Base-by-base conservation (phyloP, 331 rosid species). In the Dryas integrifolia region DNA sequence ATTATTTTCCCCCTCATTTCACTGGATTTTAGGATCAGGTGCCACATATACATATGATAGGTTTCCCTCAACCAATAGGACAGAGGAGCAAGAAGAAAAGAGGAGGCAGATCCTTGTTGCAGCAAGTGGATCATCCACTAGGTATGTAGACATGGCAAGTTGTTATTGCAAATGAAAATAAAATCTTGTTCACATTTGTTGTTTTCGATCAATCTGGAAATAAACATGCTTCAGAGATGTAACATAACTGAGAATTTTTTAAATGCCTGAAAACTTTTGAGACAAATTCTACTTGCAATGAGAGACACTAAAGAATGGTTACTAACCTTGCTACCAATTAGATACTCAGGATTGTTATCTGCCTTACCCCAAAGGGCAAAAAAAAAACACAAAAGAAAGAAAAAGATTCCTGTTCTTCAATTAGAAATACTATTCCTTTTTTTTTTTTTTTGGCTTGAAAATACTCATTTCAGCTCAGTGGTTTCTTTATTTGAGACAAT, bases 31-130 rank as follows among this genome's bases (percentile, higher is more conserved):
- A 92, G 99, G 88, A 51, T 82, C 90, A 57, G 93, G 92, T 82
- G 89, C 92, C 78, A 92, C 81, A 75, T 88, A 86, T 79, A 88
- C 90, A 21, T 86, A 92, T 70, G 96, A 95, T 77, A 84, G 97
- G 81, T 95, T 95, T 82, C 99, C 99, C 18, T 82, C 92, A 69
- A 88, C 79, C 81, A 74, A 82, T 76, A 86, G 92, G 83, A 85
- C 93, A 1, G 93, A 88, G 80, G 99, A 89, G 80, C 92, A 92
- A 82, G 90, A 88, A 86, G 99, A 95, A 79, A 89, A 92, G 86
- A 84, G 99, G 84, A 88, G 65, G 82, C 96, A 92, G 83, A 85
- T 85, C 81, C 97, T 95, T 77, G 89, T 92, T 41, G 84, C 89
- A 45, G 88, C 86, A 46, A 92, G 93, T 85, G 94, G 89, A 65